These are phyloP conservation scores for Endoconidiophora laricicola DNA, from an alignment of 2,329 filamentous ascomycete species.

Conservation along the genomic window DNA sequence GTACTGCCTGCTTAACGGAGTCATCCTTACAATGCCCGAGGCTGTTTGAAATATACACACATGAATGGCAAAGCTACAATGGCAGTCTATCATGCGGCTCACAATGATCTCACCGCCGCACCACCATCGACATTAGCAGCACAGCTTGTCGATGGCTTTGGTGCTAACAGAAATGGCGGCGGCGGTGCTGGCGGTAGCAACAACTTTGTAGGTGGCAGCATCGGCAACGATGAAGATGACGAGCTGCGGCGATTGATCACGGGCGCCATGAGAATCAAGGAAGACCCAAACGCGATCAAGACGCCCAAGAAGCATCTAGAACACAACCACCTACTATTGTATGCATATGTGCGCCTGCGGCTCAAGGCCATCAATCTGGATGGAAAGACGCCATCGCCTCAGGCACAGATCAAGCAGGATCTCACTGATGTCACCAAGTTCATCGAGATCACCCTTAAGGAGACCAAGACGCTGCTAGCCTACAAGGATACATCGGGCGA, in stretches of 20 bases:
- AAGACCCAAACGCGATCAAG: conserved; percentile 37
- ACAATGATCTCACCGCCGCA: conserved; percentile 16
- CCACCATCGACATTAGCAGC: conserved; percentile 74
- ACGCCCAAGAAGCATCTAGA: conserved; percentile 48
- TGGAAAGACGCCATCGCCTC: background rate
- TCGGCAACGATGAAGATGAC: conserved; percentile 47
- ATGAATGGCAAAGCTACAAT: too few species aligned
- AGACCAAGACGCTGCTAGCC: conserved; percentile 53
- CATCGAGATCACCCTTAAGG: conserved; percentile 55
- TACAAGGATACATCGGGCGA: conserved; percentile 24
- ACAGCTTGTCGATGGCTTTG: conserved; percentile 51
- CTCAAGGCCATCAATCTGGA: conserved; percentile 44
- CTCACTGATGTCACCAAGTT: conserved; percentile 52
- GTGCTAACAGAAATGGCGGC: background rate
- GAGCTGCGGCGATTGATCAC: conserved; percentile 57
- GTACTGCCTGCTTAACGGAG: too few species aligned
- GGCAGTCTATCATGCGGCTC: background rate
- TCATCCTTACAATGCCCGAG: too few species aligned
- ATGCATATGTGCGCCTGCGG: conserved; percentile 65
- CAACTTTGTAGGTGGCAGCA: background rate
- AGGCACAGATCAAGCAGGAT: conserved; percentile 18
- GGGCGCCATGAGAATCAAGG: conserved; percentile 37
- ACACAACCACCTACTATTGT: conserved; percentile 73
- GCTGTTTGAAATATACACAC: too few species aligned
- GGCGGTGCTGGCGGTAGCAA: background rate